phyloP scores from a whole-genome alignment of 352 stramenopile genomes.

The Globisporangium nagaii region DNA sequence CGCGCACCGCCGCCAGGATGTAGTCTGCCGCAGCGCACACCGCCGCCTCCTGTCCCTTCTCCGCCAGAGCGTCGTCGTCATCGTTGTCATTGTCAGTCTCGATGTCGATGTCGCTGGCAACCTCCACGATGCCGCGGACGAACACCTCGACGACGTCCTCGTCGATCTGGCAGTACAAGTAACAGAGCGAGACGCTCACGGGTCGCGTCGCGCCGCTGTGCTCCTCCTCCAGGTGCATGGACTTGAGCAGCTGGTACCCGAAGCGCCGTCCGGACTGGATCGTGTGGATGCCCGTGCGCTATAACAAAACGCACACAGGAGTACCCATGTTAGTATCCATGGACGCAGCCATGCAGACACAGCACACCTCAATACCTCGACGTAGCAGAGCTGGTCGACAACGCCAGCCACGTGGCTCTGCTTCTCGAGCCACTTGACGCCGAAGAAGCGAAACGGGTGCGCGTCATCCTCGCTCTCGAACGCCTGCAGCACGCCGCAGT shows the following conservation, averaged over 20 bases:
- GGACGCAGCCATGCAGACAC: neutral
- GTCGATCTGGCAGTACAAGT: conserved; percentile 46
- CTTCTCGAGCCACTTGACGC: conserved; percentile 59
- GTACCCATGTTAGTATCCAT: no score
- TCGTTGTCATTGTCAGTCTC: no score
- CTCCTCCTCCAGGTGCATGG: conserved; percentile 28
- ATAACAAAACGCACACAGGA: no score
- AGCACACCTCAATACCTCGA: conserved; percentile 27
- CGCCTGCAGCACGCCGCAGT: conserved; percentile 43
- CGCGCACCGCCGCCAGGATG: conserved; percentile 36
- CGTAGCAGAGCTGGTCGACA: conserved; percentile 52
- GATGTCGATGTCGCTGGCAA: conserved; percentile 12
- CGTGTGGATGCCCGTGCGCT: conserved; percentile 32
- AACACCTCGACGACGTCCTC: conserved; percentile 46
- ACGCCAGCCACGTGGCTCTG: conserved; percentile 17
- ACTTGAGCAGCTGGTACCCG: conserved; percentile 62
- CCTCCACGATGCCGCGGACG: conserved; percentile 50
- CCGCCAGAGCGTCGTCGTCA: no score
- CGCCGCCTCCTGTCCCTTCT: conserved; percentile 17
- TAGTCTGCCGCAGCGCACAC: conserved; percentile 24
- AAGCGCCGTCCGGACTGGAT: conserved; percentile 25
- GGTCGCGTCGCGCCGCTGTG: conserved; percentile 11
- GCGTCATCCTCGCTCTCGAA: conserved; percentile 24
- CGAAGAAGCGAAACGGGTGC: conserved; percentile 47
- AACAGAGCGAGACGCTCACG: conserved; percentile 56